Evolutionary conservation across 495 filamentous ascomycete species (phyloP).

Genomic region (Aspergillus diversus): DNA sequence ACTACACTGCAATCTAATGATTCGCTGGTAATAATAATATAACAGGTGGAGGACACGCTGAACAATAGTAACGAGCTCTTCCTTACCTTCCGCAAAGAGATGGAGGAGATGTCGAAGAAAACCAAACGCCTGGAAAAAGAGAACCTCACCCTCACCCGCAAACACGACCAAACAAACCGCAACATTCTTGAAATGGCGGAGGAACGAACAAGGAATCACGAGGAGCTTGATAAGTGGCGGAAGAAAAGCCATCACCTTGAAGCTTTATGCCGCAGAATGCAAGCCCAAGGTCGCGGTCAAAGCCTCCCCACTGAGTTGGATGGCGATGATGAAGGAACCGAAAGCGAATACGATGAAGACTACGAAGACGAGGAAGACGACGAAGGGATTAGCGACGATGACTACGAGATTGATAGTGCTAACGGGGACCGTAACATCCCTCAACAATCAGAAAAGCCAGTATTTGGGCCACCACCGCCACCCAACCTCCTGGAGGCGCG

Average conservation of each 20-base stretch:
- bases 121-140: slow-evolving; percentile 97
- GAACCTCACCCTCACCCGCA: slow-evolving; percentile 86
- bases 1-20: slow-evolving; percentile 13
- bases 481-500: slow-evolving; percentile 52
- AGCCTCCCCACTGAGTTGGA: slow-evolving; percentile 60
- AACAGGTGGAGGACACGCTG: slow-evolving; percentile 94
- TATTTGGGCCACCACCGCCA: slow-evolving; percentile 60
- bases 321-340: slow-evolving; percentile 72
- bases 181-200: slow-evolving; percentile 99
- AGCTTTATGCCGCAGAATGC: slow-evolving; percentile 91
- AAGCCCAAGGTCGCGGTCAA: slow-evolving; percentile 81
- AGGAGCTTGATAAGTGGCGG: slow-evolving; percentile 77
- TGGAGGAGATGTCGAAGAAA: slow-evolving; percentile 99
- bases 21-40: slow-evolving; percentile 30
- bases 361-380: slow-evolving; percentile 81
- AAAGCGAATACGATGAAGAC: slow-evolving; percentile 71
- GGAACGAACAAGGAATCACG: slow-evolving; percentile 80
- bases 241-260: slow-evolving; percentile 93
- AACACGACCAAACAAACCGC: slow-evolving; percentile 89
- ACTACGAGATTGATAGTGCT: slow-evolving; percentile 66
- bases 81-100: slow-evolving; percentile 96
- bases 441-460: slow-evolving; percentile 51
- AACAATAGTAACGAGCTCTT: slow-evolving; percentile 99
- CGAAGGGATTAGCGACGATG: slow-evolving; percentile 65
- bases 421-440: slow-evolving; percentile 36